phyloP scores from a whole-genome alignment of 2,329 filamentous ascomycete genomes.

The Rachicladosporium sp. region DNA sequence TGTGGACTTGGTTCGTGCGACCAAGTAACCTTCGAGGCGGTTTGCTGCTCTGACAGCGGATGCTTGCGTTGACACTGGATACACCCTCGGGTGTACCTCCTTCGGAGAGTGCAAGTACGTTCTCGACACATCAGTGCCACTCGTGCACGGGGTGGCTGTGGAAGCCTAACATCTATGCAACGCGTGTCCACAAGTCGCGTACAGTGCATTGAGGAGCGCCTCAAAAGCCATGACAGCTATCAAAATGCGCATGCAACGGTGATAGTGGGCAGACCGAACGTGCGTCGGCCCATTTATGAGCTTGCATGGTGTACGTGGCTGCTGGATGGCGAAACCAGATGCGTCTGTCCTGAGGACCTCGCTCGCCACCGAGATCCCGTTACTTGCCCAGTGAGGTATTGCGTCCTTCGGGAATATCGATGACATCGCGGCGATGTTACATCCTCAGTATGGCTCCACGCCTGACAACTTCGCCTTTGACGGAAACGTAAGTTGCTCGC shows the following conservation, averaged over 20 bases:
- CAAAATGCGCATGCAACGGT: too few relatives aligned
- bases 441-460: constrained; percentile 13
- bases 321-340: background rate
- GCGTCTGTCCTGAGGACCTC: too few relatives aligned
- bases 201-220: too few relatives aligned
- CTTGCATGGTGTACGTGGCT: background rate
- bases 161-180: too few relatives aligned
- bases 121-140: too few relatives aligned
- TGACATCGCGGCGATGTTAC: background rate
- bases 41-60: background rate
- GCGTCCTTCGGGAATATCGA: background rate
- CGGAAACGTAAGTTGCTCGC: constrained; percentile 28
- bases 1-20: background rate
- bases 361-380: background rate
- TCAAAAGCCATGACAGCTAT: too few relatives aligned
- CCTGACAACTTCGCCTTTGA: constrained; percentile 27
- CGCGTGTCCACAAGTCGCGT: too few relatives aligned
- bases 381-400: background rate
- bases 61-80: background rate
- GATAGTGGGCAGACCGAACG: too few relatives aligned
- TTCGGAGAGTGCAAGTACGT: too few relatives aligned
- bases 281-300: background rate
- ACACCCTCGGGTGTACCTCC: too few relatives aligned
- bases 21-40: background rate
- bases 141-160: too few relatives aligned